Evolutionary conservation across 495 filamentous ascomycete species (phyloP).

Genomic region (Neurospora sp.): DNA sequence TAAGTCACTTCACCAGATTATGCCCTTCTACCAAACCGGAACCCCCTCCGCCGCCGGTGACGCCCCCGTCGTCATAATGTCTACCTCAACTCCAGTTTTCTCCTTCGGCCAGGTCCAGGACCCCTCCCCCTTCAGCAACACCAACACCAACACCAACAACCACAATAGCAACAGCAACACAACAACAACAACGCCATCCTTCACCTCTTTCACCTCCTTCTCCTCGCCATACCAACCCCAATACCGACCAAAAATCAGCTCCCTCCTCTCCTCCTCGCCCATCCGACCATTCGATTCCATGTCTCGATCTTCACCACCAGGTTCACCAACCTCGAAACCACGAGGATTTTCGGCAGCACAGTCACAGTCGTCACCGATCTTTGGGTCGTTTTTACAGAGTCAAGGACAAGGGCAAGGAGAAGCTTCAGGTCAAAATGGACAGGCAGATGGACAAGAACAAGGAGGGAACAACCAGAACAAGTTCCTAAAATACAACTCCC

Average conservation of each 20-base stretch:
- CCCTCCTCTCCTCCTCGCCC: constrained; percentile 14
- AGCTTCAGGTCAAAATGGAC: constrained; percentile 13
- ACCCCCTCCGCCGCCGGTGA: neutral
- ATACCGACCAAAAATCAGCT: constrained; percentile 10
- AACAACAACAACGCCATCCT: neutral
- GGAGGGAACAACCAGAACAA: constrained; percentile 10
- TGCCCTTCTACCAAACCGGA: neutral
- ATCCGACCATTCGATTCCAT: constrained; percentile 7
- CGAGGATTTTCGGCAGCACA: neutral
- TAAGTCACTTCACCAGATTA: neutral
- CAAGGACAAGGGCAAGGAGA: constrained; percentile 2
- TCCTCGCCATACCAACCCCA: neutral
- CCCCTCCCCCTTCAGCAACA: constrained; percentile 11
- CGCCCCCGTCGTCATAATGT: constrained; percentile 8
- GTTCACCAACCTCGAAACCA: neutral
- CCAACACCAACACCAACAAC: neutral
- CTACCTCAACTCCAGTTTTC: constrained; percentile 3
- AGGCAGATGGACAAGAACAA: constrained; percentile 17
- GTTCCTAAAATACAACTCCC: neutral
- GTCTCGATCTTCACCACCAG: neutral
- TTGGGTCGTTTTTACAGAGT: neutral
- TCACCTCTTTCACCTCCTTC: neutral
- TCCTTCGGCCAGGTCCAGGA: constrained; percentile 6
- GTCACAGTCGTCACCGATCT: constrained; percentile 10
- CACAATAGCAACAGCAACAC: neutral